Base-by-base conservation (phyloP, 2,329 filamentous ascomycete genomes). In the Alternaria conjuncta region DNA sequence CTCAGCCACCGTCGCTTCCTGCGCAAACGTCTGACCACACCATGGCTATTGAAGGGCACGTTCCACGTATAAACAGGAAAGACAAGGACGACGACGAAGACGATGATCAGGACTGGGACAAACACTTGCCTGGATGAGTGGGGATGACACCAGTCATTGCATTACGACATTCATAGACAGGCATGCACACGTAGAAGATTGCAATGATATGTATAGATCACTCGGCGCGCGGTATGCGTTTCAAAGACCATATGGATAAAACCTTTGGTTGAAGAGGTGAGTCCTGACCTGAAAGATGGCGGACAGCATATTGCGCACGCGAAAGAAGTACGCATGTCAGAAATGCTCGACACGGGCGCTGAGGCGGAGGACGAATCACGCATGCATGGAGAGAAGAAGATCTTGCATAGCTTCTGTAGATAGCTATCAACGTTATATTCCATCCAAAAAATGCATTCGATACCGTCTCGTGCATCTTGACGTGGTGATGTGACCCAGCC, bases 41-140 rank as follows among this genome's bases (percentile, higher is more conserved):
- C 55, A 72, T 78, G 72, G 75, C 76, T 18, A 80, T 81, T 32
- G 79, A 81, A 61, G 79, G 79, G 5, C 78, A 81, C 51, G 65
- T 80, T 9, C 79, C 79, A 13, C 71, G 71, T 13, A 61, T 65
- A 45, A 66, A 72, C 54, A 60, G 66, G 9, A 66, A 62, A 23
- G 66, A 60, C 2, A 47, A 60, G 11, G 69, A 68, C 3, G 71
- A 72, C 7, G 68, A 68, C 9, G 70, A 71, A 1, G 71, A 76
- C 26, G 73, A 72, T 55, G 57, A 58, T 23, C 68, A 77, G 23
- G 78, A 79, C 47, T 80, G 77, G 78, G 78, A 80, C 49, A 76
- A 75, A 57, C 70, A 75, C 55, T 58, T 79, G 28, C 72, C 74
- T 15, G 66, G 72, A 12, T 74, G 72, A 75, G 59, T 18, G 6